Base-by-base conservation (phyloP, 2,329 filamentous ascomycete genomes). In the Sclerotinia subarctica region DNA sequence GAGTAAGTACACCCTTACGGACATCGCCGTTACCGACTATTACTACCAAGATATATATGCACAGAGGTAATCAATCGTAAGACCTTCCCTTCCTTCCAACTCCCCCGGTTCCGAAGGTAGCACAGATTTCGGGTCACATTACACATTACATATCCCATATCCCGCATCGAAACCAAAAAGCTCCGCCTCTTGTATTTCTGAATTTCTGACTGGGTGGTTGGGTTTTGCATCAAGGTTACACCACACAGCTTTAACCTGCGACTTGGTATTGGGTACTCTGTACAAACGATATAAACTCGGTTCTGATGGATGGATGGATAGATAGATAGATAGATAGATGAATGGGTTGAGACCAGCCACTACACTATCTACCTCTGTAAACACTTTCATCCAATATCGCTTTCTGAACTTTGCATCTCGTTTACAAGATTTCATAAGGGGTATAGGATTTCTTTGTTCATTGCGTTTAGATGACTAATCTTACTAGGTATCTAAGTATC, bases 1-100 rank as follows among this genome's bases (percentile, higher is more conserved):
- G n/a, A n/a, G n/a, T n/a, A n/a, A n/a, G n/a, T n/a, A n/a, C n/a
- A n/a, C n/a, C n/a, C n/a, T n/a, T n/a, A 21, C 46, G 29, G 29
- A 51, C 29, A 49, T 62, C 59, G 46, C 46, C 59, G 29, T 62
- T 62, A 26, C 59, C 59, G 29, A 51, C 17, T 13, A 42, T n/a
- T n/a, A n/a, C n/a, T n/a, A n/a, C n/a, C n/a, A n/a, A n/a, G 24
- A 26, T 26, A 5, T 56, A 15, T 13, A 56, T 38, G 21, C 3
- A n/a, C n/a, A n/a, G n/a, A 7, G 10, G 38, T 44, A 46, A 21
- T 29, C 3, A 46, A 26, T 44, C 6, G 26, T 19, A 17, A n/a
- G n/a, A n/a, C n/a, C n/a, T n/a, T n/a, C n/a, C n/a, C n/a, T n/a
- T n/a, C n/a, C n/a, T n/a, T n/a, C n/a, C 44, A 32, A 24, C 21